Evolutionary conservation across 106 monocot genomes (phyloP).

Genomic region (Allium cepa): DNA sequence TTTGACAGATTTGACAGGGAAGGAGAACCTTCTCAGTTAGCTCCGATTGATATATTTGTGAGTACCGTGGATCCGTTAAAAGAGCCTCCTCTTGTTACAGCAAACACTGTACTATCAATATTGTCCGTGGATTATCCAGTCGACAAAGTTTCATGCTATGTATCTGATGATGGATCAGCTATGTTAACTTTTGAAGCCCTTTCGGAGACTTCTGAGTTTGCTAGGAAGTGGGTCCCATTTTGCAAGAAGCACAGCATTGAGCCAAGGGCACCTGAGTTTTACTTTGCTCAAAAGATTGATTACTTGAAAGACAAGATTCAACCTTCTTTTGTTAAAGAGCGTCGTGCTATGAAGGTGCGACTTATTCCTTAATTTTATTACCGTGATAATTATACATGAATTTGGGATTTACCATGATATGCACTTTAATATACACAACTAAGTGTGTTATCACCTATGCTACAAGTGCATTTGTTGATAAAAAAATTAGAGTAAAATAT

Average conservation of each 20-base stretch:
- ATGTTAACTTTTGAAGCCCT: slow-evolving; percentile 89
- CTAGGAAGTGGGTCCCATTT: slow-evolving; percentile 88
- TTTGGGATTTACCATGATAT: too few species aligned
- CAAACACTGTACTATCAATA: slow-evolving; percentile 84
- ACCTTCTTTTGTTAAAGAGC: slow-evolving; percentile 90
- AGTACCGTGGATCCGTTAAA: slow-evolving; percentile 93
- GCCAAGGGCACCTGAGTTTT: slow-evolving; percentile 87
- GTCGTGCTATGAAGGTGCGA: slow-evolving; percentile 89
- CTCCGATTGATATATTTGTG: slow-evolving; percentile 79
- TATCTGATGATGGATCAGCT: slow-evolving; percentile 92
- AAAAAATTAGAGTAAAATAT: too few species aligned
- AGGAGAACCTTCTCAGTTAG: slow-evolving; percentile 78
- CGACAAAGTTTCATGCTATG: slow-evolving; percentile 90
- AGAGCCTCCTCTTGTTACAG: slow-evolving; percentile 86
- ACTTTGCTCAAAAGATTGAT: slow-evolving; percentile 90
- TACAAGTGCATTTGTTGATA: too few species aligned
- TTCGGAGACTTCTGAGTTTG: slow-evolving; percentile 82
- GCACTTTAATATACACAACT: too few species aligned
- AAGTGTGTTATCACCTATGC: too few species aligned
- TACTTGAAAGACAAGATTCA: slow-evolving; percentile 91
- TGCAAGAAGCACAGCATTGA: slow-evolving; percentile 90
- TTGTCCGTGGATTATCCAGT: slow-evolving; percentile 87
- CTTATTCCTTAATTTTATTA: background rate
- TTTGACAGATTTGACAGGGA: slow-evolving; percentile 69
- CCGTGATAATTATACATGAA: too few species aligned